Base-by-base conservation (phyloP, 257 asterid species). In the Lycium barbarum region DNA sequence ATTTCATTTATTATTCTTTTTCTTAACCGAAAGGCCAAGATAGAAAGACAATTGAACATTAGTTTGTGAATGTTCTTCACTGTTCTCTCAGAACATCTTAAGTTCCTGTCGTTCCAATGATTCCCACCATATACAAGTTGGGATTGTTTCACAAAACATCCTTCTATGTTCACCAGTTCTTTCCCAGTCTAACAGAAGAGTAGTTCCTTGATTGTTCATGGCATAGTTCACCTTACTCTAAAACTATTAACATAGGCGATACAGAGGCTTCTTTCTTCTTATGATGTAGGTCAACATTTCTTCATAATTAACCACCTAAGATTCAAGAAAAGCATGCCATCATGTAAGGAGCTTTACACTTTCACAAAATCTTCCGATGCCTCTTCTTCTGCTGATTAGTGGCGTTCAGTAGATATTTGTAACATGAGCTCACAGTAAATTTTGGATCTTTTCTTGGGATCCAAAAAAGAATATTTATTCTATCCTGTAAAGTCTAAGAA, bases 171-270 rank as follows among this genome's bases (percentile, higher is more conserved):
- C n/a, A 66, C 2, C 45, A 33, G 40, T 66, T 66, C 10, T 66
- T 66, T 66, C 20, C 43, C 18, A 12, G 45, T 66, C n/a, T 66
- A 66, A 65, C 43, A 65, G 9, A 18, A 26, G 33, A 26, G 33
- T 26, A 65, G 72, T 65, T 65, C 72, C 72, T 65, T 65, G 72
- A 65, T 26, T 26, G 18, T 65, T 65, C 43, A 26, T 65, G 72
- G 43, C 72, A 26, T 65, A 65, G 72, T 3, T 26, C 18, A 26
- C 72, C 72, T 65, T 26, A 65, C 43, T 26, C 33, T 26, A 26
- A 26, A 26, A 26, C 33, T 26, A 26, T 26, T 26, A 26, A 26
- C 33, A 26, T 26, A 26, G 33, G 33, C 33, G 33, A 22, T 63
- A 1, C 22, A 67, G 22, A 36, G 73, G 73, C 20, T 1, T 66